A percentile compares a stretch with the other conserved stretches of the same genome.
Evolutionary conservation across 345 rosid genomes (phyloP).

Genomic region (Camelina laxa): DNA sequence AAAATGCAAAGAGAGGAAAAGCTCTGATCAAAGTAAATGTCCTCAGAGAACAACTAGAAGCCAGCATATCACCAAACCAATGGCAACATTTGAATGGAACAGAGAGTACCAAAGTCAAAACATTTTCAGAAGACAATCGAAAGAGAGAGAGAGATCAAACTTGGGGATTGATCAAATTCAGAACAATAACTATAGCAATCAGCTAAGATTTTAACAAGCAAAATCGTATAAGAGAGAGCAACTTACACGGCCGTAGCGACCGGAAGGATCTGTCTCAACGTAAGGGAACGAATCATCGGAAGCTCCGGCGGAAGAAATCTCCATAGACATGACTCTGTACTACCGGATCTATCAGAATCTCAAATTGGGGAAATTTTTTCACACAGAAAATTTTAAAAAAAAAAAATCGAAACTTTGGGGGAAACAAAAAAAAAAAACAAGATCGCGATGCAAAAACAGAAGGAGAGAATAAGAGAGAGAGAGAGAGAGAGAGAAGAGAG

Average conservation of each 20-base stretch:
- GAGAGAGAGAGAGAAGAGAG: background rate
- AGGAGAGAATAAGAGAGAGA: constrained; percentile 13
- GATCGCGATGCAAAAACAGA: constrained; percentile 27
- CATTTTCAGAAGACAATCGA: background rate
- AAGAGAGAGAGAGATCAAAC: background rate
- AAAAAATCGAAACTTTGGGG: background rate
- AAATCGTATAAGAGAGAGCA: background rate
- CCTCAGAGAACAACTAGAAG: background rate
- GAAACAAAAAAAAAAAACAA: background rate
- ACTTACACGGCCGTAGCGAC: constrained; percentile 95
- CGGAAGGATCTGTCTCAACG: constrained; percentile 84
- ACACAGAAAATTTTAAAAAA: background rate
- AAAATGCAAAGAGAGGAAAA: constrained; percentile 17
- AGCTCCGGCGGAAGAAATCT: constrained; percentile 26
- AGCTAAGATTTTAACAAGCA: background rate
- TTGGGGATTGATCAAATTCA: background rate
- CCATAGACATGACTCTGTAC: constrained; percentile 54
- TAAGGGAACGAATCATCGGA: constrained; percentile 44
- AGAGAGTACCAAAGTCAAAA: background rate
- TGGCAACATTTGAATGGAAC: background rate
- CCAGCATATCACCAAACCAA: background rate
- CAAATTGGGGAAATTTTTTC: background rate
- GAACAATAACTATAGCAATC: background rate
- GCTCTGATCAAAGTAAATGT: constrained; percentile 11
- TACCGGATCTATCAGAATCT: constrained; percentile 36